Base-by-base conservation (phyloP, 805 yeast genomes). In the Wickerhamiella sergipiensis region DNA sequence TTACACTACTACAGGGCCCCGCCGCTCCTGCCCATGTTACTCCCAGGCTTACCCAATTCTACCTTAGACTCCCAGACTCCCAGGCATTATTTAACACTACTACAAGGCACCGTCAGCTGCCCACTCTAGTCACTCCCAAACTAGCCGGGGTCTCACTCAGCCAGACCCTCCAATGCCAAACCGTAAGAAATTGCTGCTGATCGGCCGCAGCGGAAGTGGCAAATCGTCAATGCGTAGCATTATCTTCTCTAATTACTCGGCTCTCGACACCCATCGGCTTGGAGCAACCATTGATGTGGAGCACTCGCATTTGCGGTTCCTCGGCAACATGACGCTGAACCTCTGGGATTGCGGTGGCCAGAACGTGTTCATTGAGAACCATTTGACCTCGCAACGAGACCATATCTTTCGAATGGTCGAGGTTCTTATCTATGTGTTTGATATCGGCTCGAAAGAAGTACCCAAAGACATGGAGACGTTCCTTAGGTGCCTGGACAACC, bases 201-300 rank as follows among this genome's bases (percentile, higher is more conserved):
- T 81, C 80, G 97, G 97, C 69, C 83, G 97, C 45, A 83, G 95
- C 24, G 97, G 98, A 44, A 86, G 96, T 5, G 98, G 98, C 1
- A 92, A 92, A 66, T 87, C 96, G 2, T 88, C 97, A 1, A 92
- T 92, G 98, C 74, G 97, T 59, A 86, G 95, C 45, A 90, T 92
- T 54, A 92, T 92, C 57, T 92, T 92, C 67, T 59, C 94, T 59
- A 92, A 92, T 63, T 92, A 92, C 67, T 85, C 95, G 1, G 98
- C 98, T 0, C 85, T 90, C 63, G 98, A 92, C 64, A 92, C 98
- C 2, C 75, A 97, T 56, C 74, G 97, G 52, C 68, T 92, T 13
- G 97, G 97, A 1, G 97, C 98, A 10, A 92, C 98, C 0, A 89
- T 92, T 52, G 98, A 92, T 63, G 97, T 92, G n/a, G 98, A 92